phyloP scores from a whole-genome alignment of 495 filamentous ascomycete genomes.

The Penicillium lagena region DNA sequence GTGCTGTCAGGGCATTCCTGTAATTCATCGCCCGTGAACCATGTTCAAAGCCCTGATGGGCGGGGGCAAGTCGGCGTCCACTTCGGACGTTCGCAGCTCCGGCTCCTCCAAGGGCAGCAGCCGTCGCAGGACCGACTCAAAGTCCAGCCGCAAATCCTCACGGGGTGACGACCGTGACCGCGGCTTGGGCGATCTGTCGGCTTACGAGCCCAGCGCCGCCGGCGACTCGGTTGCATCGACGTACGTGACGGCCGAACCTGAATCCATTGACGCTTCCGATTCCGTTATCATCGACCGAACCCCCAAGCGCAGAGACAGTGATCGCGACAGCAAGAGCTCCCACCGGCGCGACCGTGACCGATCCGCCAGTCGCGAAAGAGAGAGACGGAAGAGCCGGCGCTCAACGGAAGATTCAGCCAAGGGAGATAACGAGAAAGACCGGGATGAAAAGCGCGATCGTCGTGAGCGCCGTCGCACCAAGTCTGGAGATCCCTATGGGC shows the following conservation, averaged over 20 bases:
- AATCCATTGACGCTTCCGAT: constrained; percentile 20
- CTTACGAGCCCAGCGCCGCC: constrained; percentile 33
- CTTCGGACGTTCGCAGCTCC: constrained; percentile 31
- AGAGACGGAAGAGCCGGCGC: constrained; percentile 21
- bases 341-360: constrained; percentile 27
- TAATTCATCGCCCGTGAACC: constrained; percentile 26
- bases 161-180: constrained; percentile 52
- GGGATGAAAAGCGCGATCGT: constrained; percentile 23
- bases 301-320: constrained; percentile 27
- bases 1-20: constrained; percentile 14
- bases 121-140: constrained; percentile 30
- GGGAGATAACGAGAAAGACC: constrained; percentile 8
- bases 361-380: constrained; percentile 27
- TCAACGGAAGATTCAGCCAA: constrained; percentile 8
- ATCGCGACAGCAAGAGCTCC: constrained; percentile 24
- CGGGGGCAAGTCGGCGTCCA: constrained; percentile 30
- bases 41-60: constrained; percentile 43
- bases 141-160: constrained; percentile 43
- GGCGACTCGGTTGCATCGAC: constrained; percentile 45
- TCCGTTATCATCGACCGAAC: constrained; percentile 24
- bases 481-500: constrained; percentile 26
- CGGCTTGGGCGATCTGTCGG: constrained; percentile 33
- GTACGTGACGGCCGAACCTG: constrained; percentile 48
- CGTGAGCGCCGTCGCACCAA: constrained; percentile 26
- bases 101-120: constrained; percentile 20